Base-by-base conservation (phyloP, 164 flowering plant species). In the Akebia trifoliata region DNA sequence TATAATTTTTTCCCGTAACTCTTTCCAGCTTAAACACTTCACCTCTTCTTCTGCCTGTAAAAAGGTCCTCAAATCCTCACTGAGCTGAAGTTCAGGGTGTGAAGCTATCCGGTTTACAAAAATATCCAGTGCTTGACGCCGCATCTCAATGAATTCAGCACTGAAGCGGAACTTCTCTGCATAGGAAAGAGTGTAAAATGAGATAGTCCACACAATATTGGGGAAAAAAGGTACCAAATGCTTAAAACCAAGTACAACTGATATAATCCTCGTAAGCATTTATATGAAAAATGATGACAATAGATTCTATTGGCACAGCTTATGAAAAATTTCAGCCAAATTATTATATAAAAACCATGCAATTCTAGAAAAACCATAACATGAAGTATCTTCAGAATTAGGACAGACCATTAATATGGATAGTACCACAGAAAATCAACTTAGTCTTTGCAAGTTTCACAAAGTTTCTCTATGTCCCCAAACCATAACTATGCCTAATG, bases 91-190 rank as follows among this genome's bases (percentile, higher is more conserved):
- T 54, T 84, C 87, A 26, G 74, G 83, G 70, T 93, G 99, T 11
- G 84, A 81, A 58, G 97, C 96, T 24, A 93, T 74, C 18, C 99
- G 75, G 63, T 93, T 93, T 22, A 93, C 77, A 78, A 90, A 93
- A 45, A 77, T 50, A 74, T 93, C 96, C 64, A 93, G 61, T 22
- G 78, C 99, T 69, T 79, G 90, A 42, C 96, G 92, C 70, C 99
- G 81, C 91, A 90, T 83, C 77, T 94, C 97, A 76, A 94, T 90
- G 69, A 94, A 94, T 50, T 94, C 99, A 39, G 95, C 83, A 81
- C 90, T 94, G 69, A 94, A 94, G 35, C 97, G 90, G 45, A 94
- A 94, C 57, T 94, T 94, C 69, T 90, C 99, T 94, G 96, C 66
- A 54, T 17, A 49, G 38, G 17, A 50, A 50, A 68, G 59, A 71